These are phyloP conservation scores for Paraglomus occultum DNA, from an alignment of 192 early-diverging fungal genomes.

Conservation along the genomic window DNA sequence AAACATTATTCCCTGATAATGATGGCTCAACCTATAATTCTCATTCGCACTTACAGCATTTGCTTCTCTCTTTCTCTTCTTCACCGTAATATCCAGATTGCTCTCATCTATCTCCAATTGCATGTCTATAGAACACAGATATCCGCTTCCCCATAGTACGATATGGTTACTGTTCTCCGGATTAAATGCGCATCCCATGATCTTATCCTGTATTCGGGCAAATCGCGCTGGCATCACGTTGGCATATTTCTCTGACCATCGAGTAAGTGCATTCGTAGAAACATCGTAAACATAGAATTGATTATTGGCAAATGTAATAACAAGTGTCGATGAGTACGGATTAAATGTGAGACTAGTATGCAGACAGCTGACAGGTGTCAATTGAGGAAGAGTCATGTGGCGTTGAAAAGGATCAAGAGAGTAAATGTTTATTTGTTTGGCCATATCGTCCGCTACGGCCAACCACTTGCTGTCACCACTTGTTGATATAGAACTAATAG, in stretches of 20 bases:
- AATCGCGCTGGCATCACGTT: slow-evolving; percentile 66
- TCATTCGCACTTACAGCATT: slow-evolving; percentile 44
- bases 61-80: slow-evolving; percentile 45
- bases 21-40: slow-evolving; percentile 70
- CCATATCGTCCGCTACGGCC: slow-evolving; percentile 72
- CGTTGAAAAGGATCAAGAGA: slow-evolving; percentile 41
- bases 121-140: slow-evolving; percentile 76
- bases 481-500: slow-evolving; percentile 69
- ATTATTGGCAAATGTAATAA: slow-evolving; percentile 62
- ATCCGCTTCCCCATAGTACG: slow-evolving; percentile 66
- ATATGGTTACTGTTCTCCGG: slow-evolving; percentile 60
- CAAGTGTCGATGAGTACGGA: slow-evolving; percentile 51
- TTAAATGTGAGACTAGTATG: slow-evolving; percentile 71
- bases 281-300: slow-evolving; percentile 82
- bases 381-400: slow-evolving; percentile 63
- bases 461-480: slow-evolving; percentile 81
- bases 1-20: slow-evolving; percentile 84
- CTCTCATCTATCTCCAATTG: slow-evolving; percentile 51
- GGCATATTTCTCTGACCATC: slow-evolving; percentile 80
- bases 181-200: slow-evolving; percentile 72
- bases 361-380: slow-evolving; percentile 38
- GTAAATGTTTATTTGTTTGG: no score
- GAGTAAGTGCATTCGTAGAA: slow-evolving; percentile 59
- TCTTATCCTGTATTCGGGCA: slow-evolving; percentile 61
- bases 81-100: slow-evolving; percentile 26